Evolutionary conservation across 176 grass and related monocot species (phyloP).

Genomic region (Avena atlantica): DNA sequence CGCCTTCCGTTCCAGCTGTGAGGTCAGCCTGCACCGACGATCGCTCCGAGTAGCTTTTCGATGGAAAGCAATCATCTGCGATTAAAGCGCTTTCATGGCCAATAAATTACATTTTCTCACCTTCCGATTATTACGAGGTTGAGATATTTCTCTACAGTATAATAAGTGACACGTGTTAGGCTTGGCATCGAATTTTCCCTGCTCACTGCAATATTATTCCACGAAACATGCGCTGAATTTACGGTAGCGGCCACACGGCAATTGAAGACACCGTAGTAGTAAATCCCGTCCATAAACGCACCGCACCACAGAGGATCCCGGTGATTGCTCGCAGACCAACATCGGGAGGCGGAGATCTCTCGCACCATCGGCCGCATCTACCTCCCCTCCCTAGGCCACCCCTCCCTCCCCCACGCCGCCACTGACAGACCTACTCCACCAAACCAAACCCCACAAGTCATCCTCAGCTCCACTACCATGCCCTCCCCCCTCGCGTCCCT

Average conservation of each 20-base stretch:
- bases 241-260: not conserved
- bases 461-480: not conserved
- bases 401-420: not conserved
- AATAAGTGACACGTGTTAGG: too few species aligned
- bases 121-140: too few species aligned
- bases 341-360: slow-evolving; percentile 11
- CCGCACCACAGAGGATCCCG: not conserved
- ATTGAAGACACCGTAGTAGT: too few species aligned
- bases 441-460: slow-evolving; percentile 1
- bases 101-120: too few species aligned
- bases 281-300: too few species aligned
- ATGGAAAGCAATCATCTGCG: too few species aligned
- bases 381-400: not conserved
- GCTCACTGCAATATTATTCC: not conserved
- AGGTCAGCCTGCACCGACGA: not conserved
- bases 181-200: too few species aligned
- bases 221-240: not conserved
- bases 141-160: too few species aligned
- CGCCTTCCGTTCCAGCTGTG: too few species aligned
- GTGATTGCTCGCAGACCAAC: slow-evolving; percentile 12
- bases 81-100: too few species aligned
- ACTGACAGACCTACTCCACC: not conserved
- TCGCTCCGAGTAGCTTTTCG: too few species aligned
- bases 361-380: not conserved
- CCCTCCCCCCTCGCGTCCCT: slow-evolving; percentile 29